phyloP scores from a whole-genome alignment of 805 yeast genomes.

The Wickerhamomyces silvicola region DNA sequence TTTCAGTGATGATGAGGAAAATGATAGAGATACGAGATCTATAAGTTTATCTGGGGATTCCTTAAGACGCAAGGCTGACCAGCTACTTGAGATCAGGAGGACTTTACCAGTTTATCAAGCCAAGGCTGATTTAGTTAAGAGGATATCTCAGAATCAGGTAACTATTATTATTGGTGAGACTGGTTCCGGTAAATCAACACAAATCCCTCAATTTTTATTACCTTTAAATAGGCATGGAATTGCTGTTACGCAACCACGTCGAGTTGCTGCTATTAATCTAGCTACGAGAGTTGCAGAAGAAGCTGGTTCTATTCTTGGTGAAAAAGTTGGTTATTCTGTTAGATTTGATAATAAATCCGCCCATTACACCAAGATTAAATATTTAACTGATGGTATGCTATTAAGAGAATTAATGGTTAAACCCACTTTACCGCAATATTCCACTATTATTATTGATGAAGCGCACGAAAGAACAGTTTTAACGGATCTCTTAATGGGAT shows the following conservation, averaged over 20 bases:
- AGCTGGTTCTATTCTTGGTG: conserved; percentile 69
- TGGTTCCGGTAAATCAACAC: conserved; percentile 97
- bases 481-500: conserved; percentile 86
- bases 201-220: conserved; percentile 87
- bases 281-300: conserved; percentile 93
- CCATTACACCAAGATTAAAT: conserved; percentile 63
- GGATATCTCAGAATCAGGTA: conserved; percentile 52
- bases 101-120: conserved; percentile 74
- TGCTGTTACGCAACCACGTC: conserved; percentile 94
- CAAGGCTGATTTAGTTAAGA: conserved; percentile 52
- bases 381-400: conserved; percentile 96
- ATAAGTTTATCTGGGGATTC: conserved; percentile 18
- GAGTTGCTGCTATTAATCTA: conserved; percentile 94
- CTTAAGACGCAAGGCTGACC: conserved; percentile 31
- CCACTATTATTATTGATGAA: conserved; percentile 83
- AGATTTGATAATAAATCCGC: conserved; percentile 73
- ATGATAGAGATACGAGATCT: conserved; percentile 13
- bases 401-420: conserved; percentile 85
- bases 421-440: conserved; percentile 53
- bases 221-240: conserved; percentile 44
- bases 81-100: conserved; percentile 45
- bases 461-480: conserved; percentile 95
- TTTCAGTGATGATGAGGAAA: conserved; percentile 31
- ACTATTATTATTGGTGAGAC: conserved; percentile 91
- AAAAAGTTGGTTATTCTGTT: conserved; percentile 86